A percentile compares a stretch with the other conserved stretches of the same genome.
These are phyloP conservation scores for Mycena crocata DNA, from an alignment of 768 basidiomycete species.

Conservation along the genomic window DNA sequence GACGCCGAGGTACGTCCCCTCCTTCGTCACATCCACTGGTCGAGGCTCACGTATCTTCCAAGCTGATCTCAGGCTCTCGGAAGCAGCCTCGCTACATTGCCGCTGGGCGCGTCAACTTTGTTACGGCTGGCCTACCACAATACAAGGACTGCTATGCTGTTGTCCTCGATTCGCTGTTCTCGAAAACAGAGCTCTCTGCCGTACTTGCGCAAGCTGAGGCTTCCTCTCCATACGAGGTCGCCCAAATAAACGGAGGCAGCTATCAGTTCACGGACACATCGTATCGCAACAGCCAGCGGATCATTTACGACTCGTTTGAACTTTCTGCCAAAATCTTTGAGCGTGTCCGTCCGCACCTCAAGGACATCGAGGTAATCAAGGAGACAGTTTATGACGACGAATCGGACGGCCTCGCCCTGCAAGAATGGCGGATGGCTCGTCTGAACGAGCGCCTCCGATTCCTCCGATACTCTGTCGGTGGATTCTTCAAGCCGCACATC, in stretches of 20 bases:
- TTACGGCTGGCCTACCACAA: conserved; percentile 11
- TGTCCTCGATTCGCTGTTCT: conserved; percentile 26
- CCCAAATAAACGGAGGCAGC: conserved; percentile 24
- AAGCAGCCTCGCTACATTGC: conserved; percentile 11
- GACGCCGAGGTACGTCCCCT: no score
- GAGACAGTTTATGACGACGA: not conserved
- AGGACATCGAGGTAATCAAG: conserved; percentile 28
- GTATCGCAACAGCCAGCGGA: conserved; percentile 30
- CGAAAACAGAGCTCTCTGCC: conserved; percentile 2
- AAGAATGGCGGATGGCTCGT: conserved; percentile 34
- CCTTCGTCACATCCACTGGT: no score
- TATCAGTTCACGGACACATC: conserved; percentile 16
- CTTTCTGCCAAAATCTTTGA: conserved; percentile 22
- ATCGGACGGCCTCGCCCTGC: not conserved
- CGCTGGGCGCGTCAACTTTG: conserved; percentile 25
- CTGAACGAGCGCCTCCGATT: conserved; percentile 32
- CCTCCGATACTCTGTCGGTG: conserved; percentile 25
- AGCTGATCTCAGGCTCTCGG: no score
- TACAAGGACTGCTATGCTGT: conserved; percentile 30
- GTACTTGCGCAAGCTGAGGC: conserved; percentile 16
- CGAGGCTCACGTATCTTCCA: no score
- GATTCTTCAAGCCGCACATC: conserved; percentile 23
- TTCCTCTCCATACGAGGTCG: conserved; percentile 21
- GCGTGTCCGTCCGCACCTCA: conserved; percentile 24
- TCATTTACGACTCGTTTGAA: conserved; percentile 29